Conservation (phyloP, 2,329 filamentous ascomycete genomes). For the Xylariaceae sp. region DNA sequence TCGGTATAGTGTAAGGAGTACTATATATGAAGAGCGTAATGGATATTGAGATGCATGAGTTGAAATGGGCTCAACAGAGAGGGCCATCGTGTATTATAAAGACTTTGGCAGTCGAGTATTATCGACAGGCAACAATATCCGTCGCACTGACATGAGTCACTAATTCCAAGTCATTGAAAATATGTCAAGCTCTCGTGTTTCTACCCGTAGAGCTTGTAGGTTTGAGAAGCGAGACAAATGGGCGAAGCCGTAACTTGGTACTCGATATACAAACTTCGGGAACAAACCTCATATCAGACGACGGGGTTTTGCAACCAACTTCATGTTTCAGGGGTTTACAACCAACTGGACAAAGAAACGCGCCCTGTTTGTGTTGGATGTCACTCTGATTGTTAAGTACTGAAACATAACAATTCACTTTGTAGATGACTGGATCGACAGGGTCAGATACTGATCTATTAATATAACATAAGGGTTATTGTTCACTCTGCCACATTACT, state of each 20-base stretch:
- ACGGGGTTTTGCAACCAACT: too few relatives aligned
- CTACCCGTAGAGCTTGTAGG: background rate
- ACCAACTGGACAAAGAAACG: too few relatives aligned
- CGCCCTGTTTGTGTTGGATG: background rate
- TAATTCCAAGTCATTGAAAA: background rate
- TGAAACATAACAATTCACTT: background rate
- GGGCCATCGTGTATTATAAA: background rate
- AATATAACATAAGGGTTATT: slow-evolving; percentile 12
- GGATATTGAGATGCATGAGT: background rate
- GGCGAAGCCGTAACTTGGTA: too few relatives aligned
- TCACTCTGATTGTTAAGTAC: background rate
- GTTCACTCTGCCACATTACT: background rate
- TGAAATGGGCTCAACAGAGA: background rate
- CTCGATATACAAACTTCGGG: too few relatives aligned
- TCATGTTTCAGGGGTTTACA: too few relatives aligned
- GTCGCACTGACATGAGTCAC: background rate
- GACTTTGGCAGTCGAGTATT: background rate
- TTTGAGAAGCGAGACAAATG: background rate
- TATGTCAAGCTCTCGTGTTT: background rate
- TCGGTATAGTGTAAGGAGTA: background rate
- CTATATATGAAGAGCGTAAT: background rate
- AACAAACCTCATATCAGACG: too few relatives aligned
- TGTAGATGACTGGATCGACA: background rate
- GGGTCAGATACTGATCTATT: slow-evolving; percentile 17
- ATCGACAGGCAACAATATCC: background rate